Percentiles rank a stretch among this genome's conserved stretches.
phyloP scores from a whole-genome alignment of 2,329 filamentous ascomycete species.

The Helotiales sp. region DNA sequence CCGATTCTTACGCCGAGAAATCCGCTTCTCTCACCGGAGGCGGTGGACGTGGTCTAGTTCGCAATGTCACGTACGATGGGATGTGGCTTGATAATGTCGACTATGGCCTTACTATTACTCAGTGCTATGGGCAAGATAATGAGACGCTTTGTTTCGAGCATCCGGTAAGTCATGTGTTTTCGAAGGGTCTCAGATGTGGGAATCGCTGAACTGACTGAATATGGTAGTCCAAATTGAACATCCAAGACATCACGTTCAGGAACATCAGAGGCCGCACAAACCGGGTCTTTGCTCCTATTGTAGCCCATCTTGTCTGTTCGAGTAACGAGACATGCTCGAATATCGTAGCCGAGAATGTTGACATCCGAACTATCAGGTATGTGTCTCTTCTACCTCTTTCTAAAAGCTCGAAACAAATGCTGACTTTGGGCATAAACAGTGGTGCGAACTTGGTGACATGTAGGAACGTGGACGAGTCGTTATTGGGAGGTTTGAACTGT shows the following conservation, averaged over 20 bases:
- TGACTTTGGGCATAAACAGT: background rate
- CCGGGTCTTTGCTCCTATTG: conserved; percentile 11
- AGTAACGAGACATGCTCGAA: conserved; percentile 19
- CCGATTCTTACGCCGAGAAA: background rate
- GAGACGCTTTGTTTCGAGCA: conserved; percentile 12
- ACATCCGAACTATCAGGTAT: conserved; percentile 17
- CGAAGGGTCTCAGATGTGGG: too few species aligned
- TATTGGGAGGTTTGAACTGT: conserved; percentile 4
- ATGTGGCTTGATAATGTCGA: conserved; percentile 11
- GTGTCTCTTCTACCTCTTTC: background rate
- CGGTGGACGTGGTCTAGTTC: conserved; percentile 8
- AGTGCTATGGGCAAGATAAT: conserved; percentile 13
- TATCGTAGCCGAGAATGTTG: conserved; percentile 21
- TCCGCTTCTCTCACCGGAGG: conserved; percentile 1
- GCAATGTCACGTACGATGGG: conserved; percentile 16
- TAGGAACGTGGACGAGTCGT: background rate
- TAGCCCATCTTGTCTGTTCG: conserved; percentile 46
- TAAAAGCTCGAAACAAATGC: background rate
- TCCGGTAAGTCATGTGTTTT: conserved; percentile 3
- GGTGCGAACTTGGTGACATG: conserved; percentile 10
- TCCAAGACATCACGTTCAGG: conserved; percentile 13
- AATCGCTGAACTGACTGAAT: background rate
- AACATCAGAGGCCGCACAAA: conserved; percentile 10
- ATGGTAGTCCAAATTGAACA: conserved; percentile 9
- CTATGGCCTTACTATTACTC: conserved; percentile 13